These are phyloP conservation scores for Eleusine coracana DNA, from an alignment of 176 grass and related monocot species.

Conservation along the genomic window DNA sequence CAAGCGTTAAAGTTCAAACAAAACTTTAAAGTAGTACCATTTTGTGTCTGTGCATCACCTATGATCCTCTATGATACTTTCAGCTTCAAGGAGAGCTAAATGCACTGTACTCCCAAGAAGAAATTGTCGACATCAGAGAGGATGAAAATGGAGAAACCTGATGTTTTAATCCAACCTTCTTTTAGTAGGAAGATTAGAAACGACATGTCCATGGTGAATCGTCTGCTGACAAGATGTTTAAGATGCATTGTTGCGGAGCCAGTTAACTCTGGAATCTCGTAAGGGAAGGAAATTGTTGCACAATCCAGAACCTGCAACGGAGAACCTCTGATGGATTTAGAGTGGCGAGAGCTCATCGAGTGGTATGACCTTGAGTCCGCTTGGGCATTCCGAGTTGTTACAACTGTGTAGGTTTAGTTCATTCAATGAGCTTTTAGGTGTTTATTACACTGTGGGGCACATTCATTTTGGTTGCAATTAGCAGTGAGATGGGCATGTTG, in stretches of 20 bases:
- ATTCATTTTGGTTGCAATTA: slow-evolving; percentile 9
- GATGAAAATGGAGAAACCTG: slow-evolving; percentile 62
- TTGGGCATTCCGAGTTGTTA: background rate
- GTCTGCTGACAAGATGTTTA: background rate
- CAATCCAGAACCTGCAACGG: background rate
- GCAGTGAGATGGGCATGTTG: slow-evolving; percentile 13
- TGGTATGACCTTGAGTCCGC: background rate
- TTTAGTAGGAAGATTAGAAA: slow-evolving; percentile 24
- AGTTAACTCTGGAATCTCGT: background rate
- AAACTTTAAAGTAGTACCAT: background rate
- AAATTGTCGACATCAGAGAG: slow-evolving; percentile 54
- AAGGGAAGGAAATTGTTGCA: background rate
- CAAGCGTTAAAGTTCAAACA: background rate
- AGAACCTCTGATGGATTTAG: background rate
- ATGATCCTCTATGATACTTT: slow-evolving; percentile 27
- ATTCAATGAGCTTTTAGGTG: background rate
- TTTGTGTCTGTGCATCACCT: background rate
- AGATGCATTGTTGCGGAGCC: background rate
- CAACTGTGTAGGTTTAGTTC: background rate
- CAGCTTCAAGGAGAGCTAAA: slow-evolving; percentile 94
- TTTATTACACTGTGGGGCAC: background rate
- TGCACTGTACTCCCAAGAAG: slow-evolving; percentile 72
- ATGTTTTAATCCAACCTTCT: slow-evolving; percentile 26
- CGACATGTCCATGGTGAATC: slow-evolving; percentile 1
- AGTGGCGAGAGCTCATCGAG: background rate